Evolutionary conservation across 371 early-diverging fungal genomes (phyloP), one percentile per base, ranked within the genome.

Genomic region (Apophysomyces elegans): DNA sequence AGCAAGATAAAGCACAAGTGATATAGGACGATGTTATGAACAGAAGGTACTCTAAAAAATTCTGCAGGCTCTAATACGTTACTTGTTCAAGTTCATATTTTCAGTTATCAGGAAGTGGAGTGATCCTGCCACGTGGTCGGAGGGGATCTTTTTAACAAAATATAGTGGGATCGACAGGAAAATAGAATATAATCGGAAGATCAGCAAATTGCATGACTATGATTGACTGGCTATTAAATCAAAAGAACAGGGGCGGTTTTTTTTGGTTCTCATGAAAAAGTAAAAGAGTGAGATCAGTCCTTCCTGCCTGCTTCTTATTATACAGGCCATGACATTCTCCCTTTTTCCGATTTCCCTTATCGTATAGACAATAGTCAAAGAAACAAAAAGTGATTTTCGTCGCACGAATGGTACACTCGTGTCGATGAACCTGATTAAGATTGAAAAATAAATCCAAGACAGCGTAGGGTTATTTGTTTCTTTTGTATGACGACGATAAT

Each of bases 401-500:
- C 21, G 21, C 21, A 50, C 54, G 6, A 50, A 50, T 21, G 54
- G 54, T 50, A 18, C 16, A 50, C 54, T 50, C 54, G 54, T 50
- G 54, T 50, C 54, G 21, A 50, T n/a, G 54, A 8, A 21, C 54
- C 54, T 9, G 21, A 50, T 50, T 50, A 50, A 50, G 54, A 21
- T 50, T 21, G 54, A 8, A 50, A 50, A 18, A 21, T 16, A 21
- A 50, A 50, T 50, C 21, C 32, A 26, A 50, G 21, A 50, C 54
- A 50, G 54, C 54, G 54, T 21, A 50, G 18, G 21, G 54, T 4
- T 16, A 26, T 50, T 13, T 41, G 32, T 2, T 45, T 45, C 46
- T 50, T 50, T 50, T 50, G 54, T 50, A 50, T 50, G 54, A 50
- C 54, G 54, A 50, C 54, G 21, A 21, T 21, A 11, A 26, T 41